phyloP scores from a whole-genome alignment of 2,329 filamentous ascomycete species.

The Fusarium sororula region DNA sequence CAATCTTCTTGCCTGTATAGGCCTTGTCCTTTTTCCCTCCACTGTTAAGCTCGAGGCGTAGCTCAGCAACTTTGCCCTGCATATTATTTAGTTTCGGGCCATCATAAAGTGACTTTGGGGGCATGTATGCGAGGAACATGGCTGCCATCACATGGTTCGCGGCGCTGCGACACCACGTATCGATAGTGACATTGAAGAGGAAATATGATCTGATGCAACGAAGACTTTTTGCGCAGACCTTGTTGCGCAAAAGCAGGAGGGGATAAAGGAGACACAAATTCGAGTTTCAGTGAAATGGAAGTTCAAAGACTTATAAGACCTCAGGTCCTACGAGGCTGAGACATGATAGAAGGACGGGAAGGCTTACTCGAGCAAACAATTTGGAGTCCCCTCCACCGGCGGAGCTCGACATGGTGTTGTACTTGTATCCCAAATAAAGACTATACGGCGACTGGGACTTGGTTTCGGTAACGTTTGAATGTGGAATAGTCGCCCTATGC shows the following conservation, averaged over 20 bases:
- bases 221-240: neutral
- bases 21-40: constrained; percentile 99
- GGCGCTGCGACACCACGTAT: constrained; percentile 3
- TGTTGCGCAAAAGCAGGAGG: neutral
- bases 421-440: constrained; percentile 40
- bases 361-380: constrained; percentile 93
- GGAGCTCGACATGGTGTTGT: constrained; percentile 62
- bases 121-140: constrained; percentile 65
- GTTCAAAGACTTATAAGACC: constrained; percentile 9
- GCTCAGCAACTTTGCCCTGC: constrained; percentile 98
- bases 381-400: constrained; percentile 91
- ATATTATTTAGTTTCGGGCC: constrained; percentile 63
- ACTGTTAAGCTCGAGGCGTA: constrained; percentile 91
- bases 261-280: neutral
- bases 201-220: neutral
- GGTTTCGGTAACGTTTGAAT: constrained; percentile 32
- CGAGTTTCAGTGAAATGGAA: constrained; percentile 8
- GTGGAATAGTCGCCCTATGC: constrained; percentile 35
- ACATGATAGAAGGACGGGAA: constrained; percentile 25
- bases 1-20: constrained; percentile 93
- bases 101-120: constrained; percentile 53
- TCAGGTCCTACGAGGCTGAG: constrained; percentile 30
- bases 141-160: constrained; percentile 37
- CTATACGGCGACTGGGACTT: constrained; percentile 18
- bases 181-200: constrained; percentile 17